These are phyloP conservation scores for Austroboletus niveus DNA, from an alignment of 1,284 basidiomycete genomes.

Conservation along the genomic window DNA sequence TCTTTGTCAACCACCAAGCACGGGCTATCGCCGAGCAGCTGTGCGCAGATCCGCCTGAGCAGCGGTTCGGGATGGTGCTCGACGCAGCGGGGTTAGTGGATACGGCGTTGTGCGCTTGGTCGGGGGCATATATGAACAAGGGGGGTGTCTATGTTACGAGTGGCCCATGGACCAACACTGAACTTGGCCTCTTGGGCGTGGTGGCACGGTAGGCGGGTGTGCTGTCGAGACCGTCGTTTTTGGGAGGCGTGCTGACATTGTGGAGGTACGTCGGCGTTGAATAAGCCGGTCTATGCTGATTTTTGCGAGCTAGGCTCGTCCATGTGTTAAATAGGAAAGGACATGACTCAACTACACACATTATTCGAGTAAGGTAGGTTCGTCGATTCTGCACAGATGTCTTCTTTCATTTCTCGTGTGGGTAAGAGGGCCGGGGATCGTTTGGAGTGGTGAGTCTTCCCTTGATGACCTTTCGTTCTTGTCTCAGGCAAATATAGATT, in stretches of 20 bases:
- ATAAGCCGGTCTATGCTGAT: background rate
- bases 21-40: conserved; percentile 46
- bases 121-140: conserved; percentile 43
- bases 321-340: conserved; percentile 10
- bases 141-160: conserved; percentile 46
- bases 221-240: conserved; percentile 37
- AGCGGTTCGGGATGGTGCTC: conserved; percentile 44
- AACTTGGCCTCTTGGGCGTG: conserved; percentile 7
- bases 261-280: conserved; percentile 38
- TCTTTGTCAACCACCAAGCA: conserved; percentile 60
- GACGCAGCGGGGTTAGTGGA: conserved; percentile 39
- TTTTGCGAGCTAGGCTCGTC: conserved; percentile 3
- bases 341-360: conserved; percentile 11
- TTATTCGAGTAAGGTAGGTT: conserved; percentile 24
- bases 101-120: conserved; percentile 39
- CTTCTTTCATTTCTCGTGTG: background rate
- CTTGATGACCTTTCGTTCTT: too few species aligned
- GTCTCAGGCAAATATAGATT: too few species aligned
- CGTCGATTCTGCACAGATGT: background rate
- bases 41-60: conserved; percentile 33
- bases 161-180: conserved; percentile 37
- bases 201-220: conserved; percentile 23
- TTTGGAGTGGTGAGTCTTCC: too few species aligned
- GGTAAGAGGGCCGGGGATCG: too few species aligned
- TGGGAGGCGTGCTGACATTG: conserved; percentile 47